These are phyloP conservation scores for Backusella morwellensis DNA, from an alignment of 192 early-diverging fungal genomes.

Conservation along the genomic window DNA sequence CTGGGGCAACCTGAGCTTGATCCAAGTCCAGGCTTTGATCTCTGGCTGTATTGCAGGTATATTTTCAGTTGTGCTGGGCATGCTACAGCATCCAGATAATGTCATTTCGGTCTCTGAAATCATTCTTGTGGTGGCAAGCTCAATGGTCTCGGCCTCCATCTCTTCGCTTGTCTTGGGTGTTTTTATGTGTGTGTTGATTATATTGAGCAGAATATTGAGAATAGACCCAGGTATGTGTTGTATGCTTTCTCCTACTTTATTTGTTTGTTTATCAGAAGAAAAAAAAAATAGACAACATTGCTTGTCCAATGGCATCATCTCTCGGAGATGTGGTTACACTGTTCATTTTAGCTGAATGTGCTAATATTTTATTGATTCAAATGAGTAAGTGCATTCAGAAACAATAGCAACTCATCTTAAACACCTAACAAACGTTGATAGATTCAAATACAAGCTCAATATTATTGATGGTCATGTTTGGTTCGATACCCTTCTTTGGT, in stretches of 20 bases:
- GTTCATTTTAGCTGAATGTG: conserved; percentile 55
- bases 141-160: conserved; percentile 65
- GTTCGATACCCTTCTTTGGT: conserved; percentile 46
- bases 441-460: conserved; percentile 35
- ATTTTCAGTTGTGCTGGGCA: conserved; percentile 62
- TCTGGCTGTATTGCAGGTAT: conserved; percentile 72
- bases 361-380: conserved; percentile 45
- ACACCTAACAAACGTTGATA: conserved; percentile 1
- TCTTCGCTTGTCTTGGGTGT: conserved; percentile 72
- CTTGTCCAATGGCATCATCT: conserved; percentile 71
- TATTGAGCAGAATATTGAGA: conserved; percentile 53
- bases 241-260: background rate
- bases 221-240: conserved; percentile 70
- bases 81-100: conserved; percentile 45
- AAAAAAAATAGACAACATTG: conserved; percentile 61
- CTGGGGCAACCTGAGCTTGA: conserved; percentile 70
- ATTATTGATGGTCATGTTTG: conserved; percentile 43
- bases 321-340: conserved; percentile 74
- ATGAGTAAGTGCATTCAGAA: conserved; percentile 50
- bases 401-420: background rate
- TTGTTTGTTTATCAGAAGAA: background rate
- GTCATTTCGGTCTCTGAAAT: conserved; percentile 43
- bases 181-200: conserved; percentile 69
- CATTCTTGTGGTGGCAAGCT: conserved; percentile 58
- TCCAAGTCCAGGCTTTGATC: conserved; percentile 71